Conservation (phyloP, 202 grass and related monocot genomes). For the Sporobolus alterniflorus region DNA sequence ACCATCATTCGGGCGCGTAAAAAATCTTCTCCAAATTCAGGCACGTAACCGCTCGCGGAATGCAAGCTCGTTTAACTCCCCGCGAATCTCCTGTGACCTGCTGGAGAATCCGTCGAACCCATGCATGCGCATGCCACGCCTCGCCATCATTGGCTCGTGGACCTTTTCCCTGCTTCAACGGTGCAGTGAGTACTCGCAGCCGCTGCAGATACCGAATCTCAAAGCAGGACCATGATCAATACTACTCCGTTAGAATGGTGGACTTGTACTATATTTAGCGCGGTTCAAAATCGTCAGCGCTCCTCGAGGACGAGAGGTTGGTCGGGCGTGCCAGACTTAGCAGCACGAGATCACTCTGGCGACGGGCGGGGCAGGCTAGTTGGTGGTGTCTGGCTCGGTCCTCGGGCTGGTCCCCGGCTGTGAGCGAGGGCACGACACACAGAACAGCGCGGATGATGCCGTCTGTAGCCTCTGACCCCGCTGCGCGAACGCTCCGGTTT, state of each 20-base stretch:
- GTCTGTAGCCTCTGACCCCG: slow-evolving; percentile 16
- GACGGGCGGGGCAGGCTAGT: too few species aligned
- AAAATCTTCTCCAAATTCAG: not conserved
- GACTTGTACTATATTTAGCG: too few species aligned
- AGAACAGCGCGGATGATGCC: not conserved
- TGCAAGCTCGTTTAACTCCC: not conserved
- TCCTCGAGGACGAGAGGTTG: too few species aligned
- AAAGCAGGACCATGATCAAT: not conserved
- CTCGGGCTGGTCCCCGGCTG: not conserved
- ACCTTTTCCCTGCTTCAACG: slow-evolving; percentile 2
- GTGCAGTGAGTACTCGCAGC: slow-evolving; percentile 13
- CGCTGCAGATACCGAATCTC: slow-evolving; percentile 12
- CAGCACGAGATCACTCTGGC: too few species aligned
- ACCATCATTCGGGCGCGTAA: too few species aligned
- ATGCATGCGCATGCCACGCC: not conserved
- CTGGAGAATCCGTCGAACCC: not conserved
- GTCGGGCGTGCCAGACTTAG: too few species aligned
- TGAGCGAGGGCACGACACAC: not conserved
- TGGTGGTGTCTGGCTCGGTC: not conserved
- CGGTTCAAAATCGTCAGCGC: too few species aligned
- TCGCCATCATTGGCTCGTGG: not conserved
- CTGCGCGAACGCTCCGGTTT: slow-evolving; percentile 72
- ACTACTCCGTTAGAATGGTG: too few species aligned
- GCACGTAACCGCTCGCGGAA: too few species aligned
- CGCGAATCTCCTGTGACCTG: not conserved